Conservation (phyloP, 306 rosid genomes). For the Aeschynomene evenia region DNA sequence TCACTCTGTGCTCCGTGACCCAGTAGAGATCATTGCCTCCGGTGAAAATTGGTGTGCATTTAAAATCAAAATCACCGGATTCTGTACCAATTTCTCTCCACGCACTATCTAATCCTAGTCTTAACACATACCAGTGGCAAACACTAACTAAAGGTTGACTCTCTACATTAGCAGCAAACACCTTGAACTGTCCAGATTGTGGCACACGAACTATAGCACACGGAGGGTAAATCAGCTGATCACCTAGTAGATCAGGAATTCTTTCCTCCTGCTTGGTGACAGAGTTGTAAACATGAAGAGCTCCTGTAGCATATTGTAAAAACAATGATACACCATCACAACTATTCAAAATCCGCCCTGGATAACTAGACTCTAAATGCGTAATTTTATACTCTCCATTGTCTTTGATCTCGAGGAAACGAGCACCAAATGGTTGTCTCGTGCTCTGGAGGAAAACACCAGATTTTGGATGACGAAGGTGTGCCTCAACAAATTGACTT, state of each 20-base stretch:
- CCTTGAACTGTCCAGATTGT: conserved; percentile 16
- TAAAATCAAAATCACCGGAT: conserved; percentile 3
- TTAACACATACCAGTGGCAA: conserved; percentile 20
- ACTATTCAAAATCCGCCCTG: conserved; percentile 21
- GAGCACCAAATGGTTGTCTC: conserved; percentile 4
- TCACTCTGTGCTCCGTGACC: conserved; percentile 14
- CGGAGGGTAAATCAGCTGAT: conserved; percentile 4
- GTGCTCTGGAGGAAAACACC: conserved; percentile 24
- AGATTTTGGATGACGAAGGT: conserved; percentile 1
- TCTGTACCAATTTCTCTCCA: conserved; percentile 8
- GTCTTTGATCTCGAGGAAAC: conserved; percentile 22
- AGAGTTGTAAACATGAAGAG: conserved; percentile 11
- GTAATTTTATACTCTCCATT: conserved; percentile 16
- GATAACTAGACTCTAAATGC: background rate
- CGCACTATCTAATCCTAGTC: conserved; percentile 13
- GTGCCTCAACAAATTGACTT: conserved; percentile 5
- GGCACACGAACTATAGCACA: conserved; percentile 23
- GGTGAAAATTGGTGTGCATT: conserved; percentile 11
- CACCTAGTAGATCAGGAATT: background rate
- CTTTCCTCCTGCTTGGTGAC: background rate
- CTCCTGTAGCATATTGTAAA: background rate
- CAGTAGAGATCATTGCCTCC: conserved; percentile 28
- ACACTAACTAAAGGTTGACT: background rate
- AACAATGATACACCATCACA: conserved; percentile 16
- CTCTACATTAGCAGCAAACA: conserved; percentile 18